These are phyloP conservation scores for Colletotrichum lentis DNA, from an alignment of 2,329 filamentous ascomycete species.

Conservation along the genomic window DNA sequence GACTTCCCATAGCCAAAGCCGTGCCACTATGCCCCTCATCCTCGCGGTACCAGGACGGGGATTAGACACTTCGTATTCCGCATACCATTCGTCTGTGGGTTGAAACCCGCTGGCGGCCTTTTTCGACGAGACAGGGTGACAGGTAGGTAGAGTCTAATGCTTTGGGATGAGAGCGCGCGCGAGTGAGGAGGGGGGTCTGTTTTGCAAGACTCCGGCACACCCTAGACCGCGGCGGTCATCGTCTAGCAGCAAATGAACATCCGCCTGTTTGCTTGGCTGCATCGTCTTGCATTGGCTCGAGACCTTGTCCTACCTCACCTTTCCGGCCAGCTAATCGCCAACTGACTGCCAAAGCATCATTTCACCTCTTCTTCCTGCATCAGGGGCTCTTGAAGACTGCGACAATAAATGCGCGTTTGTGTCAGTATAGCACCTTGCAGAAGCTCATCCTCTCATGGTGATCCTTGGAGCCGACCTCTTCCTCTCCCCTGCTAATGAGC, in stretches of 20 bases:
- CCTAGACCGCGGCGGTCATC: conserved; percentile 8
- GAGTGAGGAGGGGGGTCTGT: background rate
- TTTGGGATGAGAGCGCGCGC: conserved; percentile 28
- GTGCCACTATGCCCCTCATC: conserved; percentile 38
- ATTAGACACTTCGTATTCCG: background rate
- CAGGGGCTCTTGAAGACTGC: conserved; percentile 21
- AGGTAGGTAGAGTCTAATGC: conserved; percentile 14
- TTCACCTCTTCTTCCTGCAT: background rate
- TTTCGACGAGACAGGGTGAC: conserved; percentile 9
- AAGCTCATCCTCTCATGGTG: background rate
- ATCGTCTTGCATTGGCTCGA: conserved; percentile 33
- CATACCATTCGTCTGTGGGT: conserved; percentile 16
- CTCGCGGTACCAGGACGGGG: background rate
- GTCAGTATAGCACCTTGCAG: conserved; percentile 13
- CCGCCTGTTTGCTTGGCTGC: conserved; percentile 36
- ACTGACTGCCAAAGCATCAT: background rate
- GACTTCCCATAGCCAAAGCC: conserved; percentile 46
- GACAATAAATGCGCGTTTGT: conserved; percentile 10
- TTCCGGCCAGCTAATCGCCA: conserved; percentile 31
- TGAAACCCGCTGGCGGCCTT: conserved; percentile 14
- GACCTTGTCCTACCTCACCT: conserved; percentile 35
- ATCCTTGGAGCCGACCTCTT: background rate
- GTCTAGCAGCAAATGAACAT: conserved; percentile 21
- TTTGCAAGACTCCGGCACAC: background rate
- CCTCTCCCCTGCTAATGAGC: background rate